Evolutionary conservation across 305 asterid species (phyloP).

Genomic region (Plantago rigida): DNA sequence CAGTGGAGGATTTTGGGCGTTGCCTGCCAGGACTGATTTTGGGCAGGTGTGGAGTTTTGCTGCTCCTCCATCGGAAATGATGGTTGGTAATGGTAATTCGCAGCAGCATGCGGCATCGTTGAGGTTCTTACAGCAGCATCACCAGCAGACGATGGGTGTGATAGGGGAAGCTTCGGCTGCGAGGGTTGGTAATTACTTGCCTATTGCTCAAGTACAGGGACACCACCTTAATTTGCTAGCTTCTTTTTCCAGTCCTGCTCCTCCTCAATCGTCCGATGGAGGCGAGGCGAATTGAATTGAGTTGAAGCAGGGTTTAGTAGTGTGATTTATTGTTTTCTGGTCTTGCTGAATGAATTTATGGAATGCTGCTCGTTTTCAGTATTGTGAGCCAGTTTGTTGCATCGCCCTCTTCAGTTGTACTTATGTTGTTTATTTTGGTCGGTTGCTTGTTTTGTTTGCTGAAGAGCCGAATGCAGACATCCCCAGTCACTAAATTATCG

Average conservation of each 20-base stretch:
- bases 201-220: slow-evolving; percentile 72
- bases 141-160: slow-evolving; percentile 37
- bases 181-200: slow-evolving; percentile 83
- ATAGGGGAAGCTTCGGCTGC: slow-evolving; percentile 95
- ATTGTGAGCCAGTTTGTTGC: slow-evolving; percentile 24
- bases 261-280: slow-evolving; percentile 48
- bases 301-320: slow-evolving; percentile 18
- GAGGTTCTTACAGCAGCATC: slow-evolving; percentile 60
- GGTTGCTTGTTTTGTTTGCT: slow-evolving; percentile 32
- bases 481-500: slow-evolving; percentile 28
- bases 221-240: slow-evolving; percentile 90
- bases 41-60: slow-evolving; percentile 99
- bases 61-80: slow-evolving; percentile 63
- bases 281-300: slow-evolving; percentile 62
- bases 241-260: slow-evolving; percentile 67
- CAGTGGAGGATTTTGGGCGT: slow-evolving; percentile 85
- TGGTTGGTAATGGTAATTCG: slow-evolving; percentile 23
- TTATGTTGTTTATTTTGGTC: slow-evolving; percentile 28
- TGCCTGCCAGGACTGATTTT: slow-evolving; percentile 69
- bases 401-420: slow-evolving; percentile 32
- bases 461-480: slow-evolving; percentile 24
- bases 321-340: slow-evolving; percentile 18
- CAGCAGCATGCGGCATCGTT: slow-evolving; percentile 42
- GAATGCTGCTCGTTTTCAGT: slow-evolving; percentile 26
- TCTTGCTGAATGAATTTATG: slow-evolving; percentile 32